These are phyloP conservation scores for Fusarium sp. DNA, from an alignment of 2,329 filamentous ascomycete species.

Conservation along the genomic window DNA sequence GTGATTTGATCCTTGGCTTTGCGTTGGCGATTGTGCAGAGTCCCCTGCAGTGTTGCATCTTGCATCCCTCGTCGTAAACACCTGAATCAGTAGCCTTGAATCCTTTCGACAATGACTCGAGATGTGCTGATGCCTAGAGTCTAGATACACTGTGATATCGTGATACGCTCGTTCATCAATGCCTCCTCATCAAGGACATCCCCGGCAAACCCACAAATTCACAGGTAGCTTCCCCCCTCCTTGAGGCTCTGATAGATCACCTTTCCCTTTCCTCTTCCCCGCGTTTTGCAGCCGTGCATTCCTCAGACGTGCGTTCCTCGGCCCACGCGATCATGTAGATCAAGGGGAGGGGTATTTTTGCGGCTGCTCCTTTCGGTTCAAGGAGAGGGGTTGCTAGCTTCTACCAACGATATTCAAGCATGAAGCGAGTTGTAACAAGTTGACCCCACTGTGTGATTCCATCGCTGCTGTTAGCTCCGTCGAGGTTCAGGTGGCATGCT, in stretches of 20 bases:
- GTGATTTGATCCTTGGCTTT: background rate
- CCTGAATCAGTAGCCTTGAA: background rate
- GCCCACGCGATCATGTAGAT: constrained; percentile 1
- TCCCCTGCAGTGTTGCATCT: background rate
- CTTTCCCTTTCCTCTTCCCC: constrained; percentile 1
- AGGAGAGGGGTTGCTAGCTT: background rate
- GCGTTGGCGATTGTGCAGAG: background rate
- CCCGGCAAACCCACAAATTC: background rate
- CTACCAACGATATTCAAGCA: background rate
- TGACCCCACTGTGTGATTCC: background rate
- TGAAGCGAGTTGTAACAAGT: background rate
- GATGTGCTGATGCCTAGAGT: background rate
- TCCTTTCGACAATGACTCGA: constrained; percentile 6
- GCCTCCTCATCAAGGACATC: background rate
- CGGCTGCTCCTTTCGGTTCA: background rate
- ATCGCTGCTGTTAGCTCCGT: background rate
- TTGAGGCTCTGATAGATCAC: constrained; percentile 2
- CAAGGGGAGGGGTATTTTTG: background rate
- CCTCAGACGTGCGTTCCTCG: background rate
- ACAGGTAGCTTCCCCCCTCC: background rate
- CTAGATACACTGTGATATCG: background rate
- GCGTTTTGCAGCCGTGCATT: background rate
- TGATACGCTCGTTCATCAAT: background rate
- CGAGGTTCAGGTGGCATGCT: background rate
- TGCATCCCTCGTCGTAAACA: background rate